phyloP scores from a whole-genome alignment of 2,329 filamentous ascomycete genomes.

The Keithomyces neogunnii region DNA sequence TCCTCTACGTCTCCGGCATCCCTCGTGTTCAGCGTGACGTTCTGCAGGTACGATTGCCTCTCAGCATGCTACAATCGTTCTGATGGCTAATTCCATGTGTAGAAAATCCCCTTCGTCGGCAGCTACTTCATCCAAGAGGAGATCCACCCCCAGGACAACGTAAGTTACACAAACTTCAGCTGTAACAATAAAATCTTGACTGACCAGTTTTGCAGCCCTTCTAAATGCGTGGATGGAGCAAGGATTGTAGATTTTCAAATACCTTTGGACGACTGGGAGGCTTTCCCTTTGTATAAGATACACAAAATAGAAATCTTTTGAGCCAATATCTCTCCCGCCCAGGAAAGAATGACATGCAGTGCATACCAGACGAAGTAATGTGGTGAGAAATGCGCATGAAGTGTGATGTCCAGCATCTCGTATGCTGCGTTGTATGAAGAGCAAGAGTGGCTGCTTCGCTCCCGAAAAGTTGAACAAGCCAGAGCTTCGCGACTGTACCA shows the following conservation, averaged over 20 bases:
- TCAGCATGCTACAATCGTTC: slow-evolving; percentile 13
- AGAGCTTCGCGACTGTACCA: no score
- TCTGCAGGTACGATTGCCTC: slow-evolving; percentile 34
- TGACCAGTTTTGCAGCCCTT: slow-evolving; percentile 27
- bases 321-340: slow-evolving; percentile 1
- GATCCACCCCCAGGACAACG: slow-evolving; percentile 53
- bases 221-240: slow-evolving; percentile 23
- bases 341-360: background rate
- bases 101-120: slow-evolving; percentile 50
- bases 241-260: slow-evolving; percentile 20
- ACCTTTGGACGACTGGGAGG: slow-evolving; percentile 12
- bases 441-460: no score
- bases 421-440: no score
- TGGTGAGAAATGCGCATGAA: no score
- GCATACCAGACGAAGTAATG: background rate
- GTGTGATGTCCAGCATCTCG: no score
- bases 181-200: background rate
- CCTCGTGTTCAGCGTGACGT: slow-evolving; percentile 52
- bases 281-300: slow-evolving; percentile 29
- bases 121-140: slow-evolving; percentile 43
- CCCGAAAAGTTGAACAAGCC: no score
- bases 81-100: background rate
- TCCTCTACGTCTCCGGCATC: slow-evolving; percentile 54
- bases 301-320: slow-evolving; percentile 26
- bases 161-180: slow-evolving; percentile 27